Conservation (phyloP, 805 yeast species). For the Wickerhamomyces tratensis region DNA sequence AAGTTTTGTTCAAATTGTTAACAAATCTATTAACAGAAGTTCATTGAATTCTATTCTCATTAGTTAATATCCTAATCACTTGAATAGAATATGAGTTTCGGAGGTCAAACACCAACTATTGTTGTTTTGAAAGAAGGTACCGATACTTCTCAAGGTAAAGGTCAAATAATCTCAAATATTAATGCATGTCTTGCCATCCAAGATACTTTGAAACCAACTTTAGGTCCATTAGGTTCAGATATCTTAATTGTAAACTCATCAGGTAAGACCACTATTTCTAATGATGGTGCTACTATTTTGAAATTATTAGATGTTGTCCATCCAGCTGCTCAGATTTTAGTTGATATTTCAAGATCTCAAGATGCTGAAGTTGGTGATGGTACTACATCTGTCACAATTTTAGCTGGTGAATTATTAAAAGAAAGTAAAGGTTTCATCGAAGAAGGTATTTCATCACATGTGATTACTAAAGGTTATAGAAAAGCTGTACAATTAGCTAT, state of each 20-base stretch:
- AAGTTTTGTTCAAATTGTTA: too few relatives aligned
- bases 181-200: constrained; percentile 97
- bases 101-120: constrained; percentile 94
- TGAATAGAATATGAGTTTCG: constrained; percentile 58
- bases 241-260: constrained; percentile 75
- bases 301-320: constrained; percentile 90
- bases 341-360: constrained; percentile 90
- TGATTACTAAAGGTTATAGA: constrained; percentile 80
- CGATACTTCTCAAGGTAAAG: constrained; percentile 92
- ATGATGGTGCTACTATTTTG: constrained; percentile 96
- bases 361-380: constrained; percentile 99
- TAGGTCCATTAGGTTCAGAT: constrained; percentile 97
- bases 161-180: constrained; percentile 90
- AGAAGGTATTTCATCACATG: constrained; percentile 90
- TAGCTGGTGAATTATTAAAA: constrained; percentile 91
- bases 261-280: constrained; percentile 90
- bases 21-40: too few relatives aligned
- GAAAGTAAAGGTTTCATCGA: constrained; percentile 88
- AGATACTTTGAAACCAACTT: constrained; percentile 87
- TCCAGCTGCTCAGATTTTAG: constrained; percentile 96
- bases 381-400: constrained; percentile 87
- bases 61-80: neutral
- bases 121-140: constrained; percentile 98
- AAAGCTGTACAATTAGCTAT: constrained; percentile 75
- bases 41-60: too few relatives aligned